Base-by-base conservation (phyloP, 2,329 filamentous ascomycete genomes). In the Teratosphaeria nubilosa region DNA sequence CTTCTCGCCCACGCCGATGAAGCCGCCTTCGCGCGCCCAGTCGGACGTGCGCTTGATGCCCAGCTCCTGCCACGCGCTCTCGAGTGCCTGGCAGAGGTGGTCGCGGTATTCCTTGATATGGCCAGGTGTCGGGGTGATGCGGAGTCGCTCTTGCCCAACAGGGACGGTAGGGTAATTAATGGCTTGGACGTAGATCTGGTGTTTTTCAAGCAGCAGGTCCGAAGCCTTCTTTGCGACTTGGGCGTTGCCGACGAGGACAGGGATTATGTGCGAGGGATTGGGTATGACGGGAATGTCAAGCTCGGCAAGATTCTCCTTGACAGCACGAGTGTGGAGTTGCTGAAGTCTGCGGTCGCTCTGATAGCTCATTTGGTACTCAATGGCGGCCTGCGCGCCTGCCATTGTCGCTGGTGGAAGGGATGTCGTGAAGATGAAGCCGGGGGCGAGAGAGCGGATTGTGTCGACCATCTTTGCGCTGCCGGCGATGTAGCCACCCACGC, bases 161-260 rank as follows among this genome's bases (percentile, higher is more conserved):
- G 94, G 94, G 2, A 99, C 94, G 55, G 94, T 99, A 1, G 94
- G 94, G 76, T 97, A 97, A 78, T 99, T 99, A 82, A 99, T 97
- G 57, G 90, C 91, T 77, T 99, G 94, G 27, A 99, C 94, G 72
- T 99, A 99, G 71, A 99, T 96, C 61, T 86, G 84, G 78, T 96
- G 88, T 65, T 95, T 87, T 65, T 88, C 85, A 14, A 99, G 82
- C 24, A 99, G 84, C 78, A 95, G 85, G 72, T 99, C 94, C 25
- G 90, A 95, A 7, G 94, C 94, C 66, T 86, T 81, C 80, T 94
- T 96, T 60, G 94, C 94, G 48, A 95, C 78, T 75, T 94, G 91
- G 53, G 94, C 94, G 69, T 95, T 94, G 59, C 94, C 94, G 54
- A 99, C 92, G 13, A 99, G 82, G 57, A 97, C 83, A 3, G 94